phyloP scores from a whole-genome alignment of 108 stramenopile genomes.

The Schizochytrium sp. region DNA sequence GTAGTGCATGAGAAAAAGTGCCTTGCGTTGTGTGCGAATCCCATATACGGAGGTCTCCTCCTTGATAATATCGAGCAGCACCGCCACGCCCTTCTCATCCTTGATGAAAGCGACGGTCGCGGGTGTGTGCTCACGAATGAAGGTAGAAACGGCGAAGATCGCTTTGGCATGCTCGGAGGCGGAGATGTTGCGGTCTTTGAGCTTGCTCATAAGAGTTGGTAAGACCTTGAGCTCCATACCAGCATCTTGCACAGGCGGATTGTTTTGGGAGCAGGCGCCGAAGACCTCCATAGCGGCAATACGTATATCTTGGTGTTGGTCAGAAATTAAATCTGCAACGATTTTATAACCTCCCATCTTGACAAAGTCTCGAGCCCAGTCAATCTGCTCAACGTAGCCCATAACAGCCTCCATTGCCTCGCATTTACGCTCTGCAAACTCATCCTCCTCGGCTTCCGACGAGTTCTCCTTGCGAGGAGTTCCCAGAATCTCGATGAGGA shows the following conservation, averaged over 20 bases:
- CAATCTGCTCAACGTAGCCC: slow-evolving; percentile 53
- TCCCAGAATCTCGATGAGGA: background rate
- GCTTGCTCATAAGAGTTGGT: slow-evolving; percentile 5
- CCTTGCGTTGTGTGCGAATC: slow-evolving; percentile 35
- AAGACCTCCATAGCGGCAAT: slow-evolving; percentile 51
- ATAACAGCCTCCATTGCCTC: slow-evolving; percentile 20
- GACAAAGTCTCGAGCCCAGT: slow-evolving; percentile 38
- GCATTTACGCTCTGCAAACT: slow-evolving; percentile 18
- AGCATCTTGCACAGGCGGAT: slow-evolving; percentile 13
- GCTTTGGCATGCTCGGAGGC: slow-evolving; percentile 7
- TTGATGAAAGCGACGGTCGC: slow-evolving; percentile 55
- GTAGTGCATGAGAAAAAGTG: slow-evolving; percentile 44
- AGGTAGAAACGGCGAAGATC: slow-evolving; percentile 28
- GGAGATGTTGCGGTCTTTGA: background rate
- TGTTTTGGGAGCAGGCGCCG: slow-evolving; percentile 27
- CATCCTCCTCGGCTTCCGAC: slow-evolving; percentile 8
- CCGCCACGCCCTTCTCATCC: slow-evolving; percentile 34
- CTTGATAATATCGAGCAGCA: slow-evolving; percentile 44
- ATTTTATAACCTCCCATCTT: slow-evolving; percentile 39
- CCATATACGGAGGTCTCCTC: background rate
- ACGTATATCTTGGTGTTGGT: slow-evolving; percentile 16
- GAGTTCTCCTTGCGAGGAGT: background rate
- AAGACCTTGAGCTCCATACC: slow-evolving; percentile 27
- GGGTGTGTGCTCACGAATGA: slow-evolving; percentile 48
- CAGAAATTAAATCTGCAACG: background rate